phyloP scores from a whole-genome alignment of 495 filamentous ascomycete species.

The Usnea hakonensis region DNA sequence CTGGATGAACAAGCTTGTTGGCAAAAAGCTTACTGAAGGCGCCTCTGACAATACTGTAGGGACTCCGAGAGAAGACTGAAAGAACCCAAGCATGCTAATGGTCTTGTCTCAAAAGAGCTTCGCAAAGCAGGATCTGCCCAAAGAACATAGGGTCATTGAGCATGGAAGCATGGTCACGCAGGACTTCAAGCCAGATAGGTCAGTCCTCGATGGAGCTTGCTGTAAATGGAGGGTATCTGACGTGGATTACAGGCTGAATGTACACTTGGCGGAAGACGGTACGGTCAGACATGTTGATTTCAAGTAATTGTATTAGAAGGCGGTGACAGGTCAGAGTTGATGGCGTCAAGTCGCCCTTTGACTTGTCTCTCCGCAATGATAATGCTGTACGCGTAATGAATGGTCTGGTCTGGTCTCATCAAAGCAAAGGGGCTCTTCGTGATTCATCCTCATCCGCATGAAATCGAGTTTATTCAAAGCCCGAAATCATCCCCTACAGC shows the following conservation, averaged over 20 bases:
- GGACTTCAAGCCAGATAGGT: conserved; percentile 55
- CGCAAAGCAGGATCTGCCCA: conserved; percentile 64
- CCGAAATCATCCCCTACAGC: conserved; percentile 22
- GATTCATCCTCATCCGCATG: neutral
- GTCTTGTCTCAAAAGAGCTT: conserved; percentile 49
- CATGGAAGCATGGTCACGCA: conserved; percentile 54
- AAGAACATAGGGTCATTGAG: conserved; percentile 57
- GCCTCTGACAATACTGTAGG: neutral
- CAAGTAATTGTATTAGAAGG: conserved; percentile 1
- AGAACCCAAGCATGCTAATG: conserved; percentile 10
- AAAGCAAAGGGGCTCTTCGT: neutral
- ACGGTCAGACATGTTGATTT: conserved; percentile 62
- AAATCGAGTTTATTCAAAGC: conserved; percentile 10
- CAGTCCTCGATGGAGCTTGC: conserved; percentile 20
- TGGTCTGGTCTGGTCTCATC: no score
- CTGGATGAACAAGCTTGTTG: conserved; percentile 67
- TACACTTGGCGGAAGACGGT: conserved; percentile 64
- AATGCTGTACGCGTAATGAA: neutral
- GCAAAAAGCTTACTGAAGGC: conserved; percentile 57
- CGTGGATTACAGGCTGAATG: conserved; percentile 48
- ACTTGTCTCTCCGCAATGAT: neutral
- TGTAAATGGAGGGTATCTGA: neutral
- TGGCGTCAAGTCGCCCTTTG: neutral
- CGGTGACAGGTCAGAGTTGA: neutral
- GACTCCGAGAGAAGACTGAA: neutral